A percentile compares a stretch with the other conserved stretches of the same genome.
Evolutionary conservation across 495 filamentous ascomycete species (phyloP).

Genomic region (Talaromyces proteolyticus): DNA sequence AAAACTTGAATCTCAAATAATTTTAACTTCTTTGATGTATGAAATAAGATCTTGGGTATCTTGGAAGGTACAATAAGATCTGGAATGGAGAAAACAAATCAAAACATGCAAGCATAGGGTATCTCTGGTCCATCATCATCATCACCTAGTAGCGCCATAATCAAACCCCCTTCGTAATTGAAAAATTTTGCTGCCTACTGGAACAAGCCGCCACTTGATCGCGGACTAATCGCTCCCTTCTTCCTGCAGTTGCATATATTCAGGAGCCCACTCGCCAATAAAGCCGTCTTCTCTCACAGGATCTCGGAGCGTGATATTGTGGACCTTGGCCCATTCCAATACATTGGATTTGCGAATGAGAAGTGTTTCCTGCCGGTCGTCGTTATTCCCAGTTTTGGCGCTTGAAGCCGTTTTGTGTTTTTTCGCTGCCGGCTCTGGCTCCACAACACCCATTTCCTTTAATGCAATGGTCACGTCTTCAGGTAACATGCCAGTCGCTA

Average conservation of each 20-base stretch:
- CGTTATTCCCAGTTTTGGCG: slow-evolving; percentile 16
- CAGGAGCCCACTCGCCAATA: slow-evolving; percentile 24
- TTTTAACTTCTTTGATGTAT: too few relatives aligned
- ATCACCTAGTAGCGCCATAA: background rate
- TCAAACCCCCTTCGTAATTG: too few relatives aligned
- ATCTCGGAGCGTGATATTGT: slow-evolving; percentile 35
- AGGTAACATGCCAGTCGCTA: slow-evolving; percentile 69
- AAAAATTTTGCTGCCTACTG: background rate
- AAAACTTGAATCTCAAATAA: too few relatives aligned
- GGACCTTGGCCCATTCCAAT: slow-evolving; percentile 36
- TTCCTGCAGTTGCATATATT: slow-evolving; percentile 7
- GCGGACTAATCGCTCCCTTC: slow-evolving; percentile 7
- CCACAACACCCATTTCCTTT: slow-evolving; percentile 69
- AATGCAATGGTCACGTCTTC: slow-evolving; percentile 80
- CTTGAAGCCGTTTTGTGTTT: slow-evolving; percentile 31
- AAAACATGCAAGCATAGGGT: background rate
- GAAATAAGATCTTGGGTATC: background rate
- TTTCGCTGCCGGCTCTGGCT: slow-evolving; percentile 45
- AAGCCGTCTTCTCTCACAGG: slow-evolving; percentile 45
- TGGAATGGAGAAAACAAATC: background rate
- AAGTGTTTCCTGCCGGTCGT: slow-evolving; percentile 20
- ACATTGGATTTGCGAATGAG: slow-evolving; percentile 39
- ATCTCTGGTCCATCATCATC: background rate
- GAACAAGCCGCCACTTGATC: background rate
- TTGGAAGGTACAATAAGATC: too few relatives aligned